Base-by-base conservation (phyloP, 202 grass and related monocot genomes). In the Digitaria exilis region DNA sequence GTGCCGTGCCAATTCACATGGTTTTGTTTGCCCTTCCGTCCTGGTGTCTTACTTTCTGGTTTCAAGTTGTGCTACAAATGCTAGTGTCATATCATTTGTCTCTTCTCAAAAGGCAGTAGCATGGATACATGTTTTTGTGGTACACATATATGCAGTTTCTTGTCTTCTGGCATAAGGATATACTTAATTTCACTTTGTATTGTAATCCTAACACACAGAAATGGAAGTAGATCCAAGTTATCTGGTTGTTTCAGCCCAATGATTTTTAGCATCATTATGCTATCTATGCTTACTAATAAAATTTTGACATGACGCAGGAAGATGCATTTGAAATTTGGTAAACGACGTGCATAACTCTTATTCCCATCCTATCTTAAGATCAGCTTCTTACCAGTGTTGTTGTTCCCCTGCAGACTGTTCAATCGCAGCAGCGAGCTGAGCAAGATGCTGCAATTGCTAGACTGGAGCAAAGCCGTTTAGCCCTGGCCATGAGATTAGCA, bases 351-450 rank as follows among this genome's bases (percentile, higher is more conserved):
- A 35, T 65, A 32, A 45, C 44, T 83, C 24, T 16, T 80, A 5
- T 80, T 64, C 56, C 70, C 61, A 22, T 75, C 21, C 0, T 49
- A 34, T 31, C 39, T n/a, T 34, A 34, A 21, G 18, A 26, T 76
- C 28, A 79, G 3, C 54, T 71, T 61, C 46, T 86, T 42, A 69
- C 65, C 17, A 65, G 19, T 57, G 26, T 31, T n/a, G 30, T 58
- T 80, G 12, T 73, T 83, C 5, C 43, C 74, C 14, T 71, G 14
- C 88, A 97, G 95, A 91, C 82, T 39, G 79, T 97, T 55, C 90
- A 94, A 75, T 97, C 82, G 45, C 92, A 94, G 79, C 95, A 94
- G 62, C 90, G 32, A 52, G 84, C 86, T 22, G 90, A 94, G 76
- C 58, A 80, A 81, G 92, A 89, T 86, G 84, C 92, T 80, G 88